Evolutionary conservation across 768 basidiomycete species (phyloP).

Genomic region (Mycena floridula): DNA sequence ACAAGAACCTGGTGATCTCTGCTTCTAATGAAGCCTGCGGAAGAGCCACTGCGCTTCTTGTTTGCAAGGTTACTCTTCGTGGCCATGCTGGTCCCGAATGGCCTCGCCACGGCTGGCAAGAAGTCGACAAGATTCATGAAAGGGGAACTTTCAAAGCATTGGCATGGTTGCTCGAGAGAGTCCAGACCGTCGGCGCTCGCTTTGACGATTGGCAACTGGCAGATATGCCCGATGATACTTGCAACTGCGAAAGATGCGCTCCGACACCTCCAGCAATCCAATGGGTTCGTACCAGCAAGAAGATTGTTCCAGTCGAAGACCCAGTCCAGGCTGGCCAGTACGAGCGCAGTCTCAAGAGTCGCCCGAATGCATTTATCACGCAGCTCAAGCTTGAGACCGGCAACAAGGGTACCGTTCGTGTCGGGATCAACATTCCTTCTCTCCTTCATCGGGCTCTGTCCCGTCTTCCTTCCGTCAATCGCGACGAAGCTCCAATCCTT

Average conservation of each 20-base stretch:
- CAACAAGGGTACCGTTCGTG: constrained; percentile 63
- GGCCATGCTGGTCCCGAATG: constrained; percentile 73
- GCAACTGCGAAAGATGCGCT: constrained; percentile 74
- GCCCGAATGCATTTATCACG: constrained; percentile 83
- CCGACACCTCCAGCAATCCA: constrained; percentile 69
- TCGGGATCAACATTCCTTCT: constrained; percentile 85
- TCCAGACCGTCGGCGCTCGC: constrained; percentile 65
- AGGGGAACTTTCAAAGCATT: constrained; percentile 73
- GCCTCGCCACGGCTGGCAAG: constrained; percentile 66
- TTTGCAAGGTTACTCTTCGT: constrained; percentile 67
- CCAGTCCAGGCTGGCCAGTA: constrained; percentile 82
- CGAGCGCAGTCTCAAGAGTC: constrained; percentile 80
- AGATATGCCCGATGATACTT: constrained; percentile 34
- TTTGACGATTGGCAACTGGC: constrained; percentile 65
- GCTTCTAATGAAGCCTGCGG: constrained; percentile 59
- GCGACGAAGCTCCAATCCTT: constrained; percentile 40
- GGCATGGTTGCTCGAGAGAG: constrained; percentile 84
- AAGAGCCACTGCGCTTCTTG: constrained; percentile 72
- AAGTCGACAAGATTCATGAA: constrained; percentile 85
- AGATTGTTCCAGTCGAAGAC: constrained; percentile 72
- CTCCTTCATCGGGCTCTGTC: constrained; percentile 83
- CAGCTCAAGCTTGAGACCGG: constrained; percentile 66
- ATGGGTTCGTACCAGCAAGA: constrained; percentile 63
- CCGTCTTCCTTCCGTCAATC: constrained; percentile 58
- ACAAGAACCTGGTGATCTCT: constrained; percentile 40